Evolutionary conservation across 495 filamentous ascomycete genomes (phyloP), one percentile per base, ranked within the genome.

Genomic region (Xylaria flabelliformis): DNA sequence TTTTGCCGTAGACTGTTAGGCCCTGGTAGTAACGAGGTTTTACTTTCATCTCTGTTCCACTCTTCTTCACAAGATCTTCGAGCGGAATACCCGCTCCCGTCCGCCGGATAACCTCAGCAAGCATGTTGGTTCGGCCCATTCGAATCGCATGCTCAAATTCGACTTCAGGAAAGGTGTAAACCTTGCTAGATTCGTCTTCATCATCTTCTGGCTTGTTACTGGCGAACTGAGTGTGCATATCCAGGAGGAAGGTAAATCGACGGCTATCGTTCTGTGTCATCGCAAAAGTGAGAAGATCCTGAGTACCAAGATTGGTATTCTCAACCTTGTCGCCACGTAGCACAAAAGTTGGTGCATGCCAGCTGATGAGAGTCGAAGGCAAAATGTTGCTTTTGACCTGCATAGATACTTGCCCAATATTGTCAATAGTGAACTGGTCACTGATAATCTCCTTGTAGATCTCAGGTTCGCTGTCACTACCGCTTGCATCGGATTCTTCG

Each of bases 11-110:
- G 12, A 94, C 88, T 10, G 85, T 91, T 59, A 94, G 77, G 0
- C 92, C 92, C 73, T 90, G 91, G 73, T 94, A 94, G 76, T 88
- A 92, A 17, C 82, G 83, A 3, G 90, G 88, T 76, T 91, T 90
- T 68, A 88, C 85, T 62, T 84, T 79, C 58, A 88, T 73, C 74
- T 88, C 84, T 3, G 89, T 76, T 0, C 91, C 91, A 36, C 83
- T 88, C 10, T 86, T 82, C 67, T 88, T 83, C 12, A 90, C 87
- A 19, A 94, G 76, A 21, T 88, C 79, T n/a, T 90, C 84, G 19
- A 93, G 78, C 0, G 91, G 89, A 72, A 94, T 83, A 3, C 91
- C 90, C 7, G 86, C 88, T 4, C 89, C 92, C 13, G 85, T 86
- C 24, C 80, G 82, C 64, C 73, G 76, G 71, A 87, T 86, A 56